Evolutionary conservation across 1,139 yeast genomes (phyloP).

Genomic region (Kodamaea sp.): DNA sequence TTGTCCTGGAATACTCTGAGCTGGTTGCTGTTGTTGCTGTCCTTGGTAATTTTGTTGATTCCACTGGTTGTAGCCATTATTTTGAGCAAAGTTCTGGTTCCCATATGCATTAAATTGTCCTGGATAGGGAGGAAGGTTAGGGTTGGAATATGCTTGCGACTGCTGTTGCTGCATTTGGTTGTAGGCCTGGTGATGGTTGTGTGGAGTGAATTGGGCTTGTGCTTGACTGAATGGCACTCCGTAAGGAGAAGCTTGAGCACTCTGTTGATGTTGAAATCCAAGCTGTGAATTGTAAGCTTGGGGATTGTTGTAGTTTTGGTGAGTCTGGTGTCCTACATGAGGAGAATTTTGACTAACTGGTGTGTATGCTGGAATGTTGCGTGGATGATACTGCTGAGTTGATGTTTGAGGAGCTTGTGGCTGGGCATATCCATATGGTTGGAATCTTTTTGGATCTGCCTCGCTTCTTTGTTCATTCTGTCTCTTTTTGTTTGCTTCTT

Average conservation of each 20-base stretch:
- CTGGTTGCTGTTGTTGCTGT: slow-evolving; percentile 1
- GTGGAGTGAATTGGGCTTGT: slow-evolving; percentile 3
- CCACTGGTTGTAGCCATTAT: slow-evolving; percentile 1
- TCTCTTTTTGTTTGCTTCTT: slow-evolving; percentile 12
- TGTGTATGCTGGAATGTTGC: neutral
- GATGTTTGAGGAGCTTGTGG: slow-evolving; percentile 6
- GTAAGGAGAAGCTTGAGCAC: slow-evolving; percentile 13
- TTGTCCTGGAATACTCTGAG: slow-evolving; percentile 3
- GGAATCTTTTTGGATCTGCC: slow-evolving; percentile 17
- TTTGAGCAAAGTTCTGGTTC: slow-evolving; percentile 5
- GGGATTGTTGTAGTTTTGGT: neutral
- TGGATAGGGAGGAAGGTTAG: slow-evolving; percentile 6
- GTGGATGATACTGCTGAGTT: slow-evolving; percentile 1
- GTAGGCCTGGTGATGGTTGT: slow-evolving; percentile 7
- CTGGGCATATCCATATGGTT: slow-evolving; percentile 27
- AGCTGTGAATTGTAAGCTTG: neutral
- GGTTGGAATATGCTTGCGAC: slow-evolving; percentile 2
- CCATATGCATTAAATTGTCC: slow-evolving; percentile 7
- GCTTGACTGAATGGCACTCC: slow-evolving; percentile 18
- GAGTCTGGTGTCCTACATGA: neutral
- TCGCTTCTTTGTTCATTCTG: slow-evolving; percentile 5
- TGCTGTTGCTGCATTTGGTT: slow-evolving; percentile 6
- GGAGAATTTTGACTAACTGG: neutral
- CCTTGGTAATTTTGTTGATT: slow-evolving; percentile 5
- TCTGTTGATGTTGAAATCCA: slow-evolving; percentile 1